These are phyloP conservation scores for Phoma sp. DNA, from an alignment of 2,329 filamentous ascomycete genomes.

Conservation along the genomic window DNA sequence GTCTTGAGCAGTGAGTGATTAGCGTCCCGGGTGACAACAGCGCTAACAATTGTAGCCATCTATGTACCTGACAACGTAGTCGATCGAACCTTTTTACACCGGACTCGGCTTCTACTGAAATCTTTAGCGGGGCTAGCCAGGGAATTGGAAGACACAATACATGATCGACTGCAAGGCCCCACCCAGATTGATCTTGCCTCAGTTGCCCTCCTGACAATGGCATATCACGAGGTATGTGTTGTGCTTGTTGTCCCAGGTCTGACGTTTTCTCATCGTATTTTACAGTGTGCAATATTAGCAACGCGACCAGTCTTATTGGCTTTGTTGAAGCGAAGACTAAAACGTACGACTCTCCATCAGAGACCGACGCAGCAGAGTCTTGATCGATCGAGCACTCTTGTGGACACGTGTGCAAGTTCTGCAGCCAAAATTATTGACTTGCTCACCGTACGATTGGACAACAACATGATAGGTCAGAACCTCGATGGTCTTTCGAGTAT, in stretches of 20 bases:
- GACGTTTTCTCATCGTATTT: not conserved
- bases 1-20: not conserved
- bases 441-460: not conserved
- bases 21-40: not conserved
- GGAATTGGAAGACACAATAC: not conserved
- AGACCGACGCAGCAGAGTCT: not conserved
- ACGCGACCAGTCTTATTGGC: not conserved
- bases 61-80: not conserved
- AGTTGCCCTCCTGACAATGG: not conserved
- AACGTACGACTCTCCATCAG: not conserved
- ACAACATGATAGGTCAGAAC: not conserved
- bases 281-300: not conserved
- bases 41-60: not conserved
- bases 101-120: not conserved
- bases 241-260: not conserved
- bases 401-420: not conserved
- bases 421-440: not conserved
- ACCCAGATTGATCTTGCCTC: not conserved
- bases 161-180: not conserved
- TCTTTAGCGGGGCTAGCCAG: not conserved
- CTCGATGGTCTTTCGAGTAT: not conserved
- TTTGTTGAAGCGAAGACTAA: not conserved
- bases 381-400: no score
- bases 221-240: not conserved
- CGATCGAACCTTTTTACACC: not conserved